Conservation (phyloP, 192 early-diverging fungal species). For the Linnemannia hyalina region DNA sequence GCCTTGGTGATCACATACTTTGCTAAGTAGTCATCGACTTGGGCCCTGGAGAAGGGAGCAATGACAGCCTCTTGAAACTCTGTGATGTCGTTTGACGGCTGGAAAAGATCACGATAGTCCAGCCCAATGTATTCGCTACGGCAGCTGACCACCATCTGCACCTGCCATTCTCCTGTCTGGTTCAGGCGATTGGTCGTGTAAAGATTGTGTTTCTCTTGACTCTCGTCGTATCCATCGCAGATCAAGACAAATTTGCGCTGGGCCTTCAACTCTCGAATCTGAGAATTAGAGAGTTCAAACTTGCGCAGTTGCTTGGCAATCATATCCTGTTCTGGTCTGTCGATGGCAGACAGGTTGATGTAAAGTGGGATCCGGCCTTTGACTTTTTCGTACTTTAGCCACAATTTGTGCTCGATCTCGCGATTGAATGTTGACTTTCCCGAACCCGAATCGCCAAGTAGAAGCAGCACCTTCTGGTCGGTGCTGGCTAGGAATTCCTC, state of each 20-base stretch:
- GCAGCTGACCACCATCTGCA: conserved; percentile 28
- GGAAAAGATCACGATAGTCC: conserved; percentile 32
- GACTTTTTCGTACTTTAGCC: conserved; percentile 7
- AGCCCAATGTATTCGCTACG: conserved; percentile 31
- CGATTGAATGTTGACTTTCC: conserved; percentile 30
- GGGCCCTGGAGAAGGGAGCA: conserved; percentile 26
- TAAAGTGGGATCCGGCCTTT: conserved; percentile 16
- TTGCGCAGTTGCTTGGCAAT: conserved; percentile 27
- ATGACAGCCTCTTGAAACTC: conserved; percentile 35
- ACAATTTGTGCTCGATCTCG: conserved; percentile 17
- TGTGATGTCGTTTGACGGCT: neutral
- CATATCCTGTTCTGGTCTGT: conserved; percentile 27
- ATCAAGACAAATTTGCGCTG: conserved; percentile 27
- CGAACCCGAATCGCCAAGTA: conserved; percentile 28
- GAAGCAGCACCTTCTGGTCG: conserved; percentile 19
- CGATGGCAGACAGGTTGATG: conserved; percentile 28
- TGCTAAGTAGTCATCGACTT: conserved; percentile 12
- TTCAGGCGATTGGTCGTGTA: conserved; percentile 27
- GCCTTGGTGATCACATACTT: conserved; percentile 26
- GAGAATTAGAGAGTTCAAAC: conserved; percentile 7
- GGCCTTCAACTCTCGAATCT: conserved; percentile 32
- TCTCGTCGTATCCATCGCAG: conserved; percentile 38
- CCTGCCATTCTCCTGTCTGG: too few species aligned
- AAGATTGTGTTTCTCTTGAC: conserved; percentile 28
- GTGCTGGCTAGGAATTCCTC: conserved; percentile 13